phyloP scores from a whole-genome alignment of 2,329 filamentous ascomycete species.

The Macrophomina phaseolina region DNA sequence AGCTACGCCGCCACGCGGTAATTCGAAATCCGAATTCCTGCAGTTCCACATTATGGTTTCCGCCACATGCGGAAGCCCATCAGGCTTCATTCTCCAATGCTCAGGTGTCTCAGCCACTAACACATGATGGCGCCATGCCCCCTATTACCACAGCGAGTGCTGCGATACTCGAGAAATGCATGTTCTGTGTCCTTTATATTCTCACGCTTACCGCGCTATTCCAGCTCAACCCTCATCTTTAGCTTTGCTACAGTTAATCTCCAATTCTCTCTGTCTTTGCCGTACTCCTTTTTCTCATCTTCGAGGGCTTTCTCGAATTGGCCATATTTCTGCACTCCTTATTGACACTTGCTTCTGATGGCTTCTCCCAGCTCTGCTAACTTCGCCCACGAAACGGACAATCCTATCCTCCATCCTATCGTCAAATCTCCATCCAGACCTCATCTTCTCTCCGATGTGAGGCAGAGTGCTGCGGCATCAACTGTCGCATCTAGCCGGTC shows the following conservation, averaged over 20 bases:
- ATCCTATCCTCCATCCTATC: background rate
- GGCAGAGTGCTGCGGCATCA: conserved; percentile 31
- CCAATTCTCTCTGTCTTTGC: background rate
- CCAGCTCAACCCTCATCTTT: background rate
- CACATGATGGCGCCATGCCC: background rate
- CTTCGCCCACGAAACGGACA: background rate
- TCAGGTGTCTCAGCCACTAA: background rate
- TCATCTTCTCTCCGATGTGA: conserved; percentile 24
- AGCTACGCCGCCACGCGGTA: background rate
- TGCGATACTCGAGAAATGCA: background rate
- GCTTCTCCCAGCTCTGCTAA: background rate
- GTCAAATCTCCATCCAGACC: background rate
- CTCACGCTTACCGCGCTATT: background rate
- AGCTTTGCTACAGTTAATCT: background rate
- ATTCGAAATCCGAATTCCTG: too few relatives aligned
- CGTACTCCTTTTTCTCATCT: too few relatives aligned
- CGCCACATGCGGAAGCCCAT: too few relatives aligned
- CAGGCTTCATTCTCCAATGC: background rate
- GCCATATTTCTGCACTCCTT: background rate
- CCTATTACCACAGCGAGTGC: background rate
- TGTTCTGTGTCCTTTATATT: background rate
- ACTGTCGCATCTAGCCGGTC: conserved; percentile 34
- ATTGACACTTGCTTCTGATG: background rate
- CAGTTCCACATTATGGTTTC: too few relatives aligned
- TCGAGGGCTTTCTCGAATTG: too few relatives aligned